Evolutionary conservation across 2,329 filamentous ascomycete species (phyloP).

Genomic region (Aspergillus caelatus): DNA sequence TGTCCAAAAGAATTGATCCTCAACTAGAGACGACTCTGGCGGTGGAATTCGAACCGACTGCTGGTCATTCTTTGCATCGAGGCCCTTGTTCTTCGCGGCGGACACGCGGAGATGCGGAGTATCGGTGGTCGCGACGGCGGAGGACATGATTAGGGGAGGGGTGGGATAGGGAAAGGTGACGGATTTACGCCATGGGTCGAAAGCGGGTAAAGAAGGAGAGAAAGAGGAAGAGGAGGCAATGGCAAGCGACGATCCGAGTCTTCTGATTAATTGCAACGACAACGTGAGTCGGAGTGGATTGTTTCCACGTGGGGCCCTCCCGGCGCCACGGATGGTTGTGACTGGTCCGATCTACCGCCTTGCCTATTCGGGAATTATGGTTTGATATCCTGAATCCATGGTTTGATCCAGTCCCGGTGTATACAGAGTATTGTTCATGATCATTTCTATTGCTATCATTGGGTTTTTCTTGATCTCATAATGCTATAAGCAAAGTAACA

Average conservation of each 20-base stretch:
- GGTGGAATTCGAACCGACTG: slow-evolving; percentile 31
- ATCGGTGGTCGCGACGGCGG: slow-evolving; percentile 32
- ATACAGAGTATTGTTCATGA: not conserved
- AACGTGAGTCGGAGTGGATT: slow-evolving; percentile 27
- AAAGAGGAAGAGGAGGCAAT: slow-evolving; percentile 13
- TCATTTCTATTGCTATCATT: not conserved
- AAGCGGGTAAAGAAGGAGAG: not conserved
- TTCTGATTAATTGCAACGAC: slow-evolving; percentile 16
- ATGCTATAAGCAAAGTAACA: not conserved
- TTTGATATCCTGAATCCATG: not conserved
- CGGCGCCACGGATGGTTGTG: slow-evolving; percentile 3
- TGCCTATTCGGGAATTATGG: not conserved
- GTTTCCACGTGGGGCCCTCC: slow-evolving; percentile 43
- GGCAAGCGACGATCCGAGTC: slow-evolving; percentile 15
- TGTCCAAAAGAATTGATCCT: slow-evolving; percentile 89
- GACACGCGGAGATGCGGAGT: slow-evolving; percentile 38
- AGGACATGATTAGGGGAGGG: slow-evolving; percentile 27
- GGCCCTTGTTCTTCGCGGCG: slow-evolving; percentile 28
- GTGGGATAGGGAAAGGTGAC: slow-evolving; percentile 4
- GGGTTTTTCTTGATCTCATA: slow-evolving; percentile 12
- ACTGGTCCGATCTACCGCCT: slow-evolving; percentile 16
- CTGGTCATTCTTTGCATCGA: slow-evolving; percentile 14
- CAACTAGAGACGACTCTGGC: slow-evolving; percentile 36
- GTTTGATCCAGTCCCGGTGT: not conserved
- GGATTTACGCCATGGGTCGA: slow-evolving; percentile 25